Evolutionary conservation across 768 basidiomycete species (phyloP), one percentile per base, ranked within the genome.

Genomic region (Naganishia kalamii): DNA sequence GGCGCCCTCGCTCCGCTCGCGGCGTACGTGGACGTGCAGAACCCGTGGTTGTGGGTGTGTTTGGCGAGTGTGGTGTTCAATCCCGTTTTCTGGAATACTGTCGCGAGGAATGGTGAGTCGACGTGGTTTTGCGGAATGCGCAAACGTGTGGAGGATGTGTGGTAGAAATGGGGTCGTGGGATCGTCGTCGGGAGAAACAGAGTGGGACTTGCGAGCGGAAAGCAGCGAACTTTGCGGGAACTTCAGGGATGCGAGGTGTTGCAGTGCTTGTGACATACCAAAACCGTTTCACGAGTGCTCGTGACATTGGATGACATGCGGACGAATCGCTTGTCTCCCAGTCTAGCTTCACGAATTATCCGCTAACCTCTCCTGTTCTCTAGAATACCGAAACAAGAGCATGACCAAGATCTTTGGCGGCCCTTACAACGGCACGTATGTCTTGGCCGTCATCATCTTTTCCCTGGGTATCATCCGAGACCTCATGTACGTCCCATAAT

Each of bases 21-120:
- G 54, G 35, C 23, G 35, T 57, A 37, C 23, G 35, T 57, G 35
- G 54, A 57, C 17, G 21, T n/a, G 35, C 21, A 33, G 37, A 35
- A 57, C 21, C 35, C 35, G 11, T 57, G 54, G 54, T 41, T 57
- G n/a, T 57, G 35, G 54, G 32, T 57, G 21, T 57, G 54, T 57
- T 37, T 57, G 35, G 54, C 35, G 35, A 57, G 54, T 27, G 54
- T 57, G 2, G 8, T 85, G 1, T 97, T 97, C 81, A 97, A 97
- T 72, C 94, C 94, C 0, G 86, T 86, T 0, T 92, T 88, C 65
- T 99, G 94, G 94, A 99, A 99, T 78, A 85, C 92, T 68, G 85
- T 93, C 30, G 94, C 94, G 27, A 87, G 86, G 63, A 91, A 93
- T 80, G 92, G 92, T 92, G 68, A 52, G 85, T 80, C n/a, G n/a